Base-by-base conservation (phyloP, 2,329 filamentous ascomycete genomes). In the Aspergillus texensis region DNA sequence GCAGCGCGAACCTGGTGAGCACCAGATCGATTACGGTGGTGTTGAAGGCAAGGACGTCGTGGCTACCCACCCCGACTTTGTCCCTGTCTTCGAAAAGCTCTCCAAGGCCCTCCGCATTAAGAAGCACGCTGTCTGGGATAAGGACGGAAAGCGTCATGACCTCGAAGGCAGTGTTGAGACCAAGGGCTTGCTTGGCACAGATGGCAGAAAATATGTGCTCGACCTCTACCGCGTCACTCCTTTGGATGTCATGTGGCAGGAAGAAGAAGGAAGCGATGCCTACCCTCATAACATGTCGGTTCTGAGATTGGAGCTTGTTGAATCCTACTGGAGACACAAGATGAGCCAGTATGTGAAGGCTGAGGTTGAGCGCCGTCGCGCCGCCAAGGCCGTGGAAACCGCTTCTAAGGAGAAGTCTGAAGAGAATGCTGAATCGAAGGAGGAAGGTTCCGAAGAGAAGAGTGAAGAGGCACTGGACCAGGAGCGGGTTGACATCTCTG, bases 251-350 rank as follows among this genome's bases (percentile, higher is more conserved):
- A 80, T 85, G 26, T 99, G 96, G 94, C 85, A 97, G 70, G 94
- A 99, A 69, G 89, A 94, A 75, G 83, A 85, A 57, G 83, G 81
- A 19, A 77, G 79, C 60, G 82, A 84, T 66, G 80, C 86, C 62
- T 99, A 99, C 75, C 95, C 95, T 53, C 95, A 99, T 78, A 89
- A 93, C 53, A 99, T 99, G 95, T 93, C 95, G 2, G 93, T 97
- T 34, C 84, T 99, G 62, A 88, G 95, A 68, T 89, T 93, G 16
- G 95, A 99, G 79, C 85, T 99, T 34, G 88, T 99, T 24, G 94
- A 98, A 71, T 86, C 89, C 0, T 93, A 94, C 79, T 91, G 91
- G 77, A 90, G 94, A 69, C 83, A 87, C 70, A 96, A 94, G 82
- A 91, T 97, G 84, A 89, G 92, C 66, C 91, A 95, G 73, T 98